Conservation (phyloP, 2,329 filamentous ascomycete genomes). For the Sarocladium strictum region DNA sequence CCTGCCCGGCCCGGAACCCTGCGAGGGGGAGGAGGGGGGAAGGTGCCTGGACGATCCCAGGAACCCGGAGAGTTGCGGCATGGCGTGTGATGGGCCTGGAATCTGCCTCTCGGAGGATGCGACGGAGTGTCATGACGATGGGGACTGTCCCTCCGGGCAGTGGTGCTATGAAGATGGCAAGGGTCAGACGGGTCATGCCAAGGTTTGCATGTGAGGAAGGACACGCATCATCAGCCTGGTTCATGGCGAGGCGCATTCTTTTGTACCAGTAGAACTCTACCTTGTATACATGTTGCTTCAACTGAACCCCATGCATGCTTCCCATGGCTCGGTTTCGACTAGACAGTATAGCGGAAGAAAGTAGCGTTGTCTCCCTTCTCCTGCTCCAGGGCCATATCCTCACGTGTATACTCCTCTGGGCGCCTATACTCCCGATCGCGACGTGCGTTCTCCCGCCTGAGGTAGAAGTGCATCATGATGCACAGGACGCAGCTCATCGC, state of each 20-base stretch:
- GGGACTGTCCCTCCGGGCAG: slow-evolving; percentile 8
- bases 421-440: slow-evolving; percentile 43
- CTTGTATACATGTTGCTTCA: background rate
- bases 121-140: slow-evolving; percentile 6
- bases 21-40: background rate
- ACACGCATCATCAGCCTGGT: no score
- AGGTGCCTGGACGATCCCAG: slow-evolving; percentile 12
- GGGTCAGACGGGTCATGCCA: background rate
- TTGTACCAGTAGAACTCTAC: background rate
- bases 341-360: slow-evolving; percentile 45
- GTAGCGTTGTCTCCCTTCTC: slow-evolving; percentile 52
- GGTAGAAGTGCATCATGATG: slow-evolving; percentile 51
- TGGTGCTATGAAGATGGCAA: slow-evolving; percentile 12
- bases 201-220: slow-evolving; percentile 5
- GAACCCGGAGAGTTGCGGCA: slow-evolving; percentile 12
- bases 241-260: no score
- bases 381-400: slow-evolving; percentile 45
- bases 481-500: slow-evolving; percentile 45
- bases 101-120: slow-evolving; percentile 9
- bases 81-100: slow-evolving; percentile 12
- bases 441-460: slow-evolving; percentile 48
- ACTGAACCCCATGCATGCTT: background rate
- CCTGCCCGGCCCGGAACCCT: background rate
- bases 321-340: background rate
- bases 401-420: slow-evolving; percentile 43